Percentiles rank a stretch among this genome's conserved stretches.
Conservation (phyloP, 495 filamentous ascomycete genomes). For the Pyrenula massariospora region DNA sequence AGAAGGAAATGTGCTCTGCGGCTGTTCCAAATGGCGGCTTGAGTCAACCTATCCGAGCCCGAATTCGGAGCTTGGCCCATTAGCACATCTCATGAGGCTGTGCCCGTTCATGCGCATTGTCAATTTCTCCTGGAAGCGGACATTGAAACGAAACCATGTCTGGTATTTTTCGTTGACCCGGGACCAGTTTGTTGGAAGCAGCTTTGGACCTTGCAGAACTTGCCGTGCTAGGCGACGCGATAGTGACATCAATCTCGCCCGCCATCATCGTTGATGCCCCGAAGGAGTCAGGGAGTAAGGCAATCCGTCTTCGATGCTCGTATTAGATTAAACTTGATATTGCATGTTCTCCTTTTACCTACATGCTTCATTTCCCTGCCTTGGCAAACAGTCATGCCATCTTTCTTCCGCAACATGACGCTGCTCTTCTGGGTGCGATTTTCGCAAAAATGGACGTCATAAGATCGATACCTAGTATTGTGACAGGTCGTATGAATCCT, state of each 20-base stretch:
- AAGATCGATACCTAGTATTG: no score
- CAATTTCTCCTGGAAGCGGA: background rate
- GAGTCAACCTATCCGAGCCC: background rate
- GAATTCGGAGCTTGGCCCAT: background rate
- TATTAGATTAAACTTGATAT: background rate
- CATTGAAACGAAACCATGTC: background rate
- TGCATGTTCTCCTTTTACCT: background rate
- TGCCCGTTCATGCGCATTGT: background rate
- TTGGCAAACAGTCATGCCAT: background rate
- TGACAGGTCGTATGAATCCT: background rate
- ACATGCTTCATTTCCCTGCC: background rate
- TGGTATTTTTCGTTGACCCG: no score
- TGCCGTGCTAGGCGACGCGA: no score
- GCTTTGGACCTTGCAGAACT: no score
- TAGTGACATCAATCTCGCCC: no score
- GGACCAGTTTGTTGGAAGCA: no score
- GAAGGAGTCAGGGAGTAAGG: background rate
- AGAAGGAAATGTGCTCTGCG: no score
- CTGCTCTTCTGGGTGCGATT: no score
- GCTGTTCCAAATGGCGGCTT: background rate
- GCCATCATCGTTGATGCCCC: no score
- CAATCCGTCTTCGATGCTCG: background rate
- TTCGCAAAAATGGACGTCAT: no score
- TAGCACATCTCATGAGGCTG: background rate
- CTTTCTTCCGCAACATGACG: background rate